Percentiles rank a stretch among this genome's conserved stretches.
Evolutionary conservation across 371 early-diverging fungal species (phyloP).

Genomic region (Cokeromyces recurvatus): DNA sequence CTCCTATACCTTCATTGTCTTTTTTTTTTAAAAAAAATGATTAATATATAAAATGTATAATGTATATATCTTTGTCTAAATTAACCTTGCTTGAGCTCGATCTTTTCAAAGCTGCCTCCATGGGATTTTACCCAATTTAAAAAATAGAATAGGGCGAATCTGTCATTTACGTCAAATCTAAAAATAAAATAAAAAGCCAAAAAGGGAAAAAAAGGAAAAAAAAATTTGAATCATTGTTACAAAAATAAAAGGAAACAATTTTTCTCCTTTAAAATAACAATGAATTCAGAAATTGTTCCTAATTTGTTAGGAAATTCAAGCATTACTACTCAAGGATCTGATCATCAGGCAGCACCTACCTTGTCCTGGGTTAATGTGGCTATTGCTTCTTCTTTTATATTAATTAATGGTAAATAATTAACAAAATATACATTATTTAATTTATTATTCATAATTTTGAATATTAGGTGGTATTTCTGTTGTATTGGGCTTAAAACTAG

Average conservation of each 20-base stretch:
- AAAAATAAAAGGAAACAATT: too few relatives aligned
- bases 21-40: background rate
- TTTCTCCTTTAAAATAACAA: too few relatives aligned
- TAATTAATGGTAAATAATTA: constrained; percentile 44
- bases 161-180: too few relatives aligned
- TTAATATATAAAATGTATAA: too few relatives aligned
- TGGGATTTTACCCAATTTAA: constrained; percentile 37
- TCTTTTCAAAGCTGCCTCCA: constrained; percentile 33
- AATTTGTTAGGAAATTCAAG: too few relatives aligned
- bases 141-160: too few relatives aligned
- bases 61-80: too few relatives aligned
- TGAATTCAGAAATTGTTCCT: too few relatives aligned
- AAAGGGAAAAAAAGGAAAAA: too few relatives aligned
- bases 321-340: too few relatives aligned
- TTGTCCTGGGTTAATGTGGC: constrained; percentile 43
- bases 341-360: background rate
- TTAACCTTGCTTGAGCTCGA: constrained; percentile 36
- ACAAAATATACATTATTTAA: background rate
- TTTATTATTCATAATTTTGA: background rate
- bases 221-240: too few relatives aligned
- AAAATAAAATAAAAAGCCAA: too few relatives aligned
- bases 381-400: constrained; percentile 43
- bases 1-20: constrained; percentile 35
- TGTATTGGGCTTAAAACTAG: constrained; percentile 52
- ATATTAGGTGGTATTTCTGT: constrained; percentile 48